Conservation (phyloP, 345 rosid genomes). For the Rubroshorea leprosula region DNA sequence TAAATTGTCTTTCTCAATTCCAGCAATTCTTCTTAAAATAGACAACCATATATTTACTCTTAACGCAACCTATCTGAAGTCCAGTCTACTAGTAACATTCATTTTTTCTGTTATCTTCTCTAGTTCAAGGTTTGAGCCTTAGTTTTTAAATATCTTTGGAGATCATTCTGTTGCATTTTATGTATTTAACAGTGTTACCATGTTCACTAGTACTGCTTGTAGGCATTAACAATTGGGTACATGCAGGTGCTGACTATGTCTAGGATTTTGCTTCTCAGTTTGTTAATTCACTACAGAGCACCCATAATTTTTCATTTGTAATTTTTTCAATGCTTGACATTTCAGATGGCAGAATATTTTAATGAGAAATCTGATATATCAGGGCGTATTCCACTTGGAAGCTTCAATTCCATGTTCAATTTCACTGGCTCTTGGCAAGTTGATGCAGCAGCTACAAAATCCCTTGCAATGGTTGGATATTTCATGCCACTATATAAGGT, state of each 20-base stretch:
- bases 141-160: not conserved
- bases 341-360: constrained; percentile 84
- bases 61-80: too few species aligned
- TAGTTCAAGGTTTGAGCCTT: not conserved
- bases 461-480: constrained; percentile 85
- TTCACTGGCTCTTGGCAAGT: constrained; percentile 92
- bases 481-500: constrained; percentile 64
- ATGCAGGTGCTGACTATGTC: not conserved
- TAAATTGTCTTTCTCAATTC: too few species aligned
- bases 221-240: not conserved
- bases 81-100: not conserved
- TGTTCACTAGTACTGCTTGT: not conserved
- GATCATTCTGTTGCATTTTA: not conserved
- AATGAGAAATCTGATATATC: constrained; percentile 65
- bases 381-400: constrained; percentile 82
- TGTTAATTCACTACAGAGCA: not conserved
- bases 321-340: constrained; percentile 20
- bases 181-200: not conserved
- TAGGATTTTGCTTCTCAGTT: constrained; percentile 9
- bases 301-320: constrained; percentile 2
- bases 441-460: constrained; percentile 92
- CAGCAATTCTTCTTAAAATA: too few species aligned
- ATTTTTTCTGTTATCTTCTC: not conserved
- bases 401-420: constrained; percentile 95
- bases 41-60: too few species aligned